These are phyloP conservation scores for Thamnidium elegans DNA, from an alignment of 192 early-diverging fungal genomes.

Conservation along the genomic window DNA sequence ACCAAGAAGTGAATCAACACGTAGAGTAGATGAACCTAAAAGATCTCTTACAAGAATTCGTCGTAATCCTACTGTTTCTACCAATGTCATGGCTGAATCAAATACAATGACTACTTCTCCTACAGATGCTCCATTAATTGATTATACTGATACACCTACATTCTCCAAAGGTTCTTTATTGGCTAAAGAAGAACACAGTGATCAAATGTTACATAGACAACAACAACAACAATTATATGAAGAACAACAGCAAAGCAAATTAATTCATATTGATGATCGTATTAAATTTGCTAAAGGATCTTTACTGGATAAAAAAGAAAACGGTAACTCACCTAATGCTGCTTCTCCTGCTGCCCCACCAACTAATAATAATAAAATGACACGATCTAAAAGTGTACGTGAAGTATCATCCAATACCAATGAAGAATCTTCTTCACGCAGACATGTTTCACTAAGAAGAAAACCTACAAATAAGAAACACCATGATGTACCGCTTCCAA, in stretches of 20 bases:
- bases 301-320: conserved; percentile 17
- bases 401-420: not conserved
- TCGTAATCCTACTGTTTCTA: not conserved
- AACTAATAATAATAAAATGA: not conserved
- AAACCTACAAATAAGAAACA: conserved; percentile 16
- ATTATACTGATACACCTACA: conserved; percentile 4
- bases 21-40: conserved; percentile 9
- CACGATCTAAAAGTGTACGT: conserved; percentile 17
- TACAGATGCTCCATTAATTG: conserved; percentile 6
- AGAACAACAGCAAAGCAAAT: conserved; percentile 9
- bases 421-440: not conserved
- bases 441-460: conserved; percentile 11
- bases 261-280: conserved; percentile 25
- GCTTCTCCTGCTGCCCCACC: not conserved
- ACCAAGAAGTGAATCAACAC: conserved; percentile 17
- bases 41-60: not conserved
- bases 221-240: conserved; percentile 7
- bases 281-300: conserved; percentile 25
- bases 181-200: not conserved
- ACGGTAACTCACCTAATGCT: not conserved
- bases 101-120: not conserved
- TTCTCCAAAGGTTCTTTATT: conserved; percentile 21
- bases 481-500: conserved; percentile 22
- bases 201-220: conserved; percentile 1
- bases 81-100: not conserved